Conservation (phyloP, 352 stramenopile species). For the Phytophthora ramorum region DNA sequence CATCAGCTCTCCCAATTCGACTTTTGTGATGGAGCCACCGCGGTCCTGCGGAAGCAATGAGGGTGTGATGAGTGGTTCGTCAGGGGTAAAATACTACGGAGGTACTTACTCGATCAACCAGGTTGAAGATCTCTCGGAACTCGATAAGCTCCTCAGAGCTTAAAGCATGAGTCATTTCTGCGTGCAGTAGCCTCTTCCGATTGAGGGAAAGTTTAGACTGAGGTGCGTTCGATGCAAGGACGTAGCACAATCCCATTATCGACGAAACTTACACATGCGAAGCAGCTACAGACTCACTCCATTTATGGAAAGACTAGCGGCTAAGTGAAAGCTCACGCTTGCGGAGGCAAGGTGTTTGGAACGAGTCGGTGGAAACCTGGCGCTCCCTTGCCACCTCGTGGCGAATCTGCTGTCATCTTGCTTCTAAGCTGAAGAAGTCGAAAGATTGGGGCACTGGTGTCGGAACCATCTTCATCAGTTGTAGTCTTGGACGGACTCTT, state of each 20-base stretch:
- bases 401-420: constrained; percentile 1
- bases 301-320: constrained; percentile 18
- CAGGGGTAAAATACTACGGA: not conserved
- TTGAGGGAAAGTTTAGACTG: constrained; percentile 2
- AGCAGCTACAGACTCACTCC: constrained; percentile 16
- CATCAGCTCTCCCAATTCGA: constrained; percentile 94
- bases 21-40: constrained; percentile 93
- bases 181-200: not conserved
- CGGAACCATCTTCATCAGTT: not conserved
- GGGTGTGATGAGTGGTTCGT: not conserved
- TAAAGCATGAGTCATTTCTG: constrained; percentile 70
- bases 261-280: constrained; percentile 13
- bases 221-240: not conserved
- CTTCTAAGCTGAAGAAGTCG: constrained; percentile 7
- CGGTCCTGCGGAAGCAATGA: constrained; percentile 67
- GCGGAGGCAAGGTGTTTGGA: constrained; percentile 9
- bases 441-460: constrained; percentile 7
- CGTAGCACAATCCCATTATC: constrained; percentile 15
- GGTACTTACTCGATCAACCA: constrained; percentile 85
- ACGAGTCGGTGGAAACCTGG: constrained; percentile 10
- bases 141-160: constrained; percentile 87
- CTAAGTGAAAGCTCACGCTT: not conserved
- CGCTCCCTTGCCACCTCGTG: not conserved
- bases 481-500: not conserved
- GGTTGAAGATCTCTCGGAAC: constrained; percentile 96